Conservation (phyloP, 345 rosid genomes). For the Garcia nutans region DNA sequence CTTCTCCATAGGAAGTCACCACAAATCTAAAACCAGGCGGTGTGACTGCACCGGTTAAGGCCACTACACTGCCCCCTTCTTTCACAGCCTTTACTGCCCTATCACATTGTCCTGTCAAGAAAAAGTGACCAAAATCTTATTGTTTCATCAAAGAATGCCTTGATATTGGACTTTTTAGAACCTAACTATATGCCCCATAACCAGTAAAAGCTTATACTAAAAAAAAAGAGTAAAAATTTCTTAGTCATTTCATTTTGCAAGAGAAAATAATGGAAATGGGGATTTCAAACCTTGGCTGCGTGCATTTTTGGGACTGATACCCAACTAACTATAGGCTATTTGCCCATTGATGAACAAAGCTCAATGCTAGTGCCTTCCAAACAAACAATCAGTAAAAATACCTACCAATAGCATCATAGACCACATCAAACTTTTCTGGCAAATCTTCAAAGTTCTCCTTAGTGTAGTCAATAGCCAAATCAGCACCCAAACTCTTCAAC, state of each 20-base stretch:
- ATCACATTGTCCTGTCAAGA: slow-evolving; percentile 75
- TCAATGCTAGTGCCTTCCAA: not conserved
- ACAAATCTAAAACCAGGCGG: slow-evolving; percentile 93
- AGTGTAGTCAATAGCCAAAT: slow-evolving; percentile 86
- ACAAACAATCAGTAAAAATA: not conserved
- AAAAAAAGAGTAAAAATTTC: too few species aligned
- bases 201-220: not conserved
- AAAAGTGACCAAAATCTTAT: not conserved
- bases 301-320: too few species aligned
- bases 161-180: not conserved
- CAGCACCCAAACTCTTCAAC: slow-evolving; percentile 77
- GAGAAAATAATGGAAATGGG: too few species aligned
- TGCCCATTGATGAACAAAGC: not conserved
- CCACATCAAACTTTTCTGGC: slow-evolving; percentile 73
- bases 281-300: too few species aligned
- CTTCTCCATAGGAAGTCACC: slow-evolving; percentile 76
- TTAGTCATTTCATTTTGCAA: not conserved
- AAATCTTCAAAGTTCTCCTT: slow-evolving; percentile 79
- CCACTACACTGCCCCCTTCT: slow-evolving; percentile 92
- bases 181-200: not conserved
- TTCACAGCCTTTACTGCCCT: slow-evolving; percentile 78
- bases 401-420: slow-evolving; percentile 89
- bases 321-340: not conserved
- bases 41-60: slow-evolving; percentile 84
- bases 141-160: not conserved